Conservation (phyloP, 176 grass and related monocot genomes). For the Eremochloa ophiuroides region DNA sequence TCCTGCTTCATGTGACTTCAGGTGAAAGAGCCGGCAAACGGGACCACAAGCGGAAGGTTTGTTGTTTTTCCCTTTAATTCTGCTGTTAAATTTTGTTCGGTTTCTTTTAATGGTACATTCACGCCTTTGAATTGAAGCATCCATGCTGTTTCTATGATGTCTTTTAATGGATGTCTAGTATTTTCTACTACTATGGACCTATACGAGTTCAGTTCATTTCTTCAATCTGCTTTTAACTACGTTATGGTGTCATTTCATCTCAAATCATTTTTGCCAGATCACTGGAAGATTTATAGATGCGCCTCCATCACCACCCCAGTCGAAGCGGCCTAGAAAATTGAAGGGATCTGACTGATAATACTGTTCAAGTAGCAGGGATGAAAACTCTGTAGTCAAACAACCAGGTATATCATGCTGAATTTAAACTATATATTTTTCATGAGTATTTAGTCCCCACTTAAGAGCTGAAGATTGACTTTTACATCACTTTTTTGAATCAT, state of each 20-base stretch:
- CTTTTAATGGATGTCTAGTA: background rate
- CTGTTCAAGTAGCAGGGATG: background rate
- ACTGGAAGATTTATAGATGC: constrained; percentile 73
- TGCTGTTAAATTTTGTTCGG: background rate
- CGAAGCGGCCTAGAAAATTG: constrained; percentile 82
- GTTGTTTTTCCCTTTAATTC: constrained; percentile 15
- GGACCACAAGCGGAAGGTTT: constrained; percentile 96
- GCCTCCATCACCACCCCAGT: constrained; percentile 80
- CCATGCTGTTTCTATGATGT: background rate
- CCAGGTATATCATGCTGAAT: constrained; percentile 6
- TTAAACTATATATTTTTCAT: background rate
- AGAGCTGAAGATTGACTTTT: background rate
- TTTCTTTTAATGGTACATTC: constrained; percentile 1
- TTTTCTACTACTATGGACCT: constrained; percentile 8
- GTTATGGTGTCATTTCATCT: background rate
- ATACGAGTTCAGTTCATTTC: background rate
- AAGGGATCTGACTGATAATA: constrained; percentile 72
- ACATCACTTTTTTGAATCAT: background rate
- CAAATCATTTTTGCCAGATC: constrained; percentile 39
- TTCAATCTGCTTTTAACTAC: constrained; percentile 8
- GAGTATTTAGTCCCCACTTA: background rate
- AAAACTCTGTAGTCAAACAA: background rate
- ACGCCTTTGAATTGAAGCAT: background rate
- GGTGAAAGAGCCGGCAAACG: constrained; percentile 81
- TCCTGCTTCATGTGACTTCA: constrained; percentile 34